phyloP scores from a whole-genome alignment of 2,329 filamentous ascomycete genomes.

The Penicillium sp. region DNA sequence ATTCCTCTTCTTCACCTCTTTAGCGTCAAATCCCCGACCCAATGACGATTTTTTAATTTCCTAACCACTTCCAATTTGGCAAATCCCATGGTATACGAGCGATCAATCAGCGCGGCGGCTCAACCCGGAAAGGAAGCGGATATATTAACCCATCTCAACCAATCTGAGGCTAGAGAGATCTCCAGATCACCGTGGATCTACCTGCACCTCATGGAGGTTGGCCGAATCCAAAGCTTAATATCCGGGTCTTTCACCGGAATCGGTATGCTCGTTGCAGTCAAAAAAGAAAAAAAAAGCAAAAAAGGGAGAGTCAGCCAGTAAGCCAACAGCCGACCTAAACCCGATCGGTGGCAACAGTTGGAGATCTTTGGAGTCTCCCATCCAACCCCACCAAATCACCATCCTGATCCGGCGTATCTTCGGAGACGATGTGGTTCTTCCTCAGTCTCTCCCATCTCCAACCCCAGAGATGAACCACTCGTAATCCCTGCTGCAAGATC shows the following conservation, averaged over 20 bases:
- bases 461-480: not conserved
- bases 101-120: conserved; percentile 7
- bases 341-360: not conserved
- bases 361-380: not conserved
- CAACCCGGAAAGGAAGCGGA: not conserved
- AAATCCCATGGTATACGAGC: too few species aligned
- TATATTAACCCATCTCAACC: not conserved
- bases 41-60: not conserved
- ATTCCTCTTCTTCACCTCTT: not conserved
- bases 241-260: not conserved
- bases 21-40: conserved; percentile 1
- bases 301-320: too few species aligned
- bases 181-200: conserved; percentile 22
- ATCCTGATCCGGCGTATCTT: not conserved
- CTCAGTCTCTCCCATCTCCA: not conserved
- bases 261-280: not conserved
- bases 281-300: too few species aligned
- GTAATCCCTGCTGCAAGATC: not conserved
- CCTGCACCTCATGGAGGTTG: conserved; percentile 17
- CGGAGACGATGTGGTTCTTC: not conserved
- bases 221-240: conserved; percentile 11
- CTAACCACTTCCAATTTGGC: too few species aligned
- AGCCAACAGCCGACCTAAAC: not conserved
- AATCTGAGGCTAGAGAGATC: conserved; percentile 3
- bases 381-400: not conserved